phyloP scores from a whole-genome alignment of 768 basidiomycete genomes.

The Ramaria rubella region DNA sequence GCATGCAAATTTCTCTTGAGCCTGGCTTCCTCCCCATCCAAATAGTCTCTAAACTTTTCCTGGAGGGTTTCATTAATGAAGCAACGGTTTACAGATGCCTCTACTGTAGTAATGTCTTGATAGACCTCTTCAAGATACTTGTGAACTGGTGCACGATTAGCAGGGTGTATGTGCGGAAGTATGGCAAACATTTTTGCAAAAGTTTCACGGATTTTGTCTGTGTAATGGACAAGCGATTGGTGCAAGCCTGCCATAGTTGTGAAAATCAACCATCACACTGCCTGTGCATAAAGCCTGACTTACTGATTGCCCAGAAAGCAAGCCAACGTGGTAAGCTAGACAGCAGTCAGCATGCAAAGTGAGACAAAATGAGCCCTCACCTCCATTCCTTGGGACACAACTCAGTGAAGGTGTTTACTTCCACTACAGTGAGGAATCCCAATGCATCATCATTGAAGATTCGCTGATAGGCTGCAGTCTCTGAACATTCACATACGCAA shows the following conservation, averaged over 20 bases:
- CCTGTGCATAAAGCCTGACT: not conserved
- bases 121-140: not conserved
- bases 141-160: not conserved
- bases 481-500: slow-evolving; percentile 18
- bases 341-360: not conserved
- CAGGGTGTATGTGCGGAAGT: not conserved
- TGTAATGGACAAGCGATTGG: not conserved
- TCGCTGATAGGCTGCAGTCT: slow-evolving; percentile 23
- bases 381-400: slow-evolving; percentile 24
- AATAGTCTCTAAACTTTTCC: slow-evolving; percentile 5
- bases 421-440: slow-evolving; percentile 26
- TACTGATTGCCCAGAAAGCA: slow-evolving; percentile 26
- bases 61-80: not conserved
- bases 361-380: slow-evolving; percentile 11
- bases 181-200: not conserved
- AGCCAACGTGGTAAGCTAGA: slow-evolving; percentile 23
- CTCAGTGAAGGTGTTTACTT: slow-evolving; percentile 27
- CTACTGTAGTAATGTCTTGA: not conserved
- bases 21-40: slow-evolving; percentile 21
- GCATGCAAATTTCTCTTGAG: slow-evolving; percentile 19
- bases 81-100: not conserved
- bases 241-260: not conserved
- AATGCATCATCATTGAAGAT: slow-evolving; percentile 30
- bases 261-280: not conserved
- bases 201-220: not conserved